Conservation (phyloP, 306 rosid species). For the Senna siamea region DNA sequence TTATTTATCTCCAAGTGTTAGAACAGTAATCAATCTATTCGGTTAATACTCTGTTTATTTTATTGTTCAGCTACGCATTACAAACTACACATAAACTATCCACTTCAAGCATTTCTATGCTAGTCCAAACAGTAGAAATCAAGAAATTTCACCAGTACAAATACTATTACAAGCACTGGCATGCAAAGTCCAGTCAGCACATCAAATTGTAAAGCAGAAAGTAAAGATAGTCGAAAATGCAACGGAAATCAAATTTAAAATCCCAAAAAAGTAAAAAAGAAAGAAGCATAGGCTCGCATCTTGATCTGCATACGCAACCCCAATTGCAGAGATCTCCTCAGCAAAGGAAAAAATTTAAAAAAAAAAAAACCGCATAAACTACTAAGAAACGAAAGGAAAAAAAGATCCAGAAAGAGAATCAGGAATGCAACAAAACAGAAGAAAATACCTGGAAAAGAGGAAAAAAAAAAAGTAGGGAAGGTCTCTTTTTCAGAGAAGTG, state of each 20-base stretch:
- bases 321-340: conserved; percentile 47
- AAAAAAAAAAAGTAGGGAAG: conserved; percentile 3
- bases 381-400: neutral
- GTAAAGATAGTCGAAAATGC: conserved; percentile 38
- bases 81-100: conserved; percentile 18
- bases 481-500: conserved; percentile 20
- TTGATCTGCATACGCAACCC: conserved; percentile 48
- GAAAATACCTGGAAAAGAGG: conserved; percentile 25
- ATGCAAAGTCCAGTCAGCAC: conserved; percentile 46
- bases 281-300: conserved; percentile 4
- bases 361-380: conserved; percentile 1
- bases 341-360: neutral
- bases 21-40: conserved; percentile 15
- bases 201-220: conserved; percentile 28
- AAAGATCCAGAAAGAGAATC: conserved; percentile 45
- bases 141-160: conserved; percentile 28
- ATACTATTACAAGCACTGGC: conserved; percentile 17
- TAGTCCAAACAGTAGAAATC: conserved; percentile 12
- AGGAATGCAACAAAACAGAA: conserved; percentile 34
- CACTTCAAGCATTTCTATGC: conserved; percentile 1
- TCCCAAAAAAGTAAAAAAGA: conserved; percentile 7
- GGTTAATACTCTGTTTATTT: neutral
- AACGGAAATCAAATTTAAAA: conserved; percentile 30
- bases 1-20: neutral
- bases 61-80: conserved; percentile 5